Conservation (phyloP, 306 rosid genomes). For the Oemleria cerasiformis region DNA sequence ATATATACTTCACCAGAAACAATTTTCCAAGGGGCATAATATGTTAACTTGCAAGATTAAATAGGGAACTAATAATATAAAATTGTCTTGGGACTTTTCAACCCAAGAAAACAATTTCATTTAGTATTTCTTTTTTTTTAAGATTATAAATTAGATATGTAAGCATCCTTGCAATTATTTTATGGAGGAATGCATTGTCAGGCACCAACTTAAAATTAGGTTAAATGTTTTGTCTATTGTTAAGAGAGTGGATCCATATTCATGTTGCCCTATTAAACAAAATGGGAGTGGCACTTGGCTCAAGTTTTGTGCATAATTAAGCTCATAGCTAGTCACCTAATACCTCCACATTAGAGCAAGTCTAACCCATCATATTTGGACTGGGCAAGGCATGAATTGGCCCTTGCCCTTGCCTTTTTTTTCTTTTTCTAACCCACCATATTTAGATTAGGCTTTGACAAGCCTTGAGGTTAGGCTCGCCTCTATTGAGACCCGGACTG, state of each 20-base stretch:
- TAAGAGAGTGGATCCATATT: conserved; percentile 10
- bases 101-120: neutral
- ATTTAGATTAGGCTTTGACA: too few species aligned
- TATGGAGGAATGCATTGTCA: conserved; percentile 8
- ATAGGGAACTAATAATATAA: too few species aligned
- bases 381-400: too few species aligned
- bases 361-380: too few species aligned
- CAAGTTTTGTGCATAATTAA: neutral
- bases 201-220: neutral
- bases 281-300: conserved; percentile 13
- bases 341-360: conserved; percentile 29
- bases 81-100: neutral
- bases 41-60: too few species aligned
- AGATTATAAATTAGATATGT: neutral
- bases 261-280: conserved; percentile 34
- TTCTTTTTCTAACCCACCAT: too few species aligned
- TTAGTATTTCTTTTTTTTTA: neutral
- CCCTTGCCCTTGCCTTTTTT: too few species aligned
- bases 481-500: too few species aligned
- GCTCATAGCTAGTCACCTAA: too few species aligned
- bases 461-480: too few species aligned
- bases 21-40: too few species aligned
- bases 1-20: too few species aligned
- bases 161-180: neutral
- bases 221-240: neutral